A percentile compares a stretch with the other conserved stretches of the same genome.
phyloP scores from a whole-genome alignment of 106 monocot species.

The Ottelia alismoides region DNA sequence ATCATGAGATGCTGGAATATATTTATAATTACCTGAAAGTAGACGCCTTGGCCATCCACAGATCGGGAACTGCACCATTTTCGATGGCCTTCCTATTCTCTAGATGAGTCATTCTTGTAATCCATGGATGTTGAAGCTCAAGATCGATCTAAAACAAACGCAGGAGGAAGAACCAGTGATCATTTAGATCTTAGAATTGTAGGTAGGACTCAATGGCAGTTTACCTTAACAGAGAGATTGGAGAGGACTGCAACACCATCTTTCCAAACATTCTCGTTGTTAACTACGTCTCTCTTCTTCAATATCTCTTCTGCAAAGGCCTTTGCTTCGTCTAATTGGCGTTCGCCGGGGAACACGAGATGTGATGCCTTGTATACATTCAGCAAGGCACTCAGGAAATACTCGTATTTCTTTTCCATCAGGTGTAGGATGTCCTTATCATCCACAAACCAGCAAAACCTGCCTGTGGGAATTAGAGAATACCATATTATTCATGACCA shows the following conservation, averaged over 20 bases:
- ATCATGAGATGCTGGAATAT: no score
- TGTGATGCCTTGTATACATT: constrained; percentile 22
- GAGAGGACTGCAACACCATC: background rate
- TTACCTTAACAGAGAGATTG: constrained; percentile 8
- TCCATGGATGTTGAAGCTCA: constrained; percentile 18
- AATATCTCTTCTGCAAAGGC: constrained; percentile 6
- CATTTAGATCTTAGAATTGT: no score
- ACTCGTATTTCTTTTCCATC: constrained; percentile 13
- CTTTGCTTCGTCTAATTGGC: constrained; percentile 10
- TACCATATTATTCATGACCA: background rate
- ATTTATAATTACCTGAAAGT: no score
- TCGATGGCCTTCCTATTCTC: constrained; percentile 22
- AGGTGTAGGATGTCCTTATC: constrained; percentile 5
- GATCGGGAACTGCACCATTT: constrained; percentile 2
- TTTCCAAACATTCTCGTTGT: background rate
- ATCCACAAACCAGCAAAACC: constrained; percentile 18
- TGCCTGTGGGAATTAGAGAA: background rate
- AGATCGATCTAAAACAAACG: no score
- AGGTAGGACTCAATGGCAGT: background rate
- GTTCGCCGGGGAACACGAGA: constrained; percentile 6
- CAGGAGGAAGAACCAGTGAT: no score
- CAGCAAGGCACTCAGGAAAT: constrained; percentile 9
- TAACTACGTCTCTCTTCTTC: background rate
- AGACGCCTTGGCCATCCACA: constrained; percentile 10
- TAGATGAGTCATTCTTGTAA: constrained; percentile 19